These are phyloP conservation scores for Barnettozyma sucrosica DNA, from an alignment of 805 yeast genomes.

Conservation along the genomic window DNA sequence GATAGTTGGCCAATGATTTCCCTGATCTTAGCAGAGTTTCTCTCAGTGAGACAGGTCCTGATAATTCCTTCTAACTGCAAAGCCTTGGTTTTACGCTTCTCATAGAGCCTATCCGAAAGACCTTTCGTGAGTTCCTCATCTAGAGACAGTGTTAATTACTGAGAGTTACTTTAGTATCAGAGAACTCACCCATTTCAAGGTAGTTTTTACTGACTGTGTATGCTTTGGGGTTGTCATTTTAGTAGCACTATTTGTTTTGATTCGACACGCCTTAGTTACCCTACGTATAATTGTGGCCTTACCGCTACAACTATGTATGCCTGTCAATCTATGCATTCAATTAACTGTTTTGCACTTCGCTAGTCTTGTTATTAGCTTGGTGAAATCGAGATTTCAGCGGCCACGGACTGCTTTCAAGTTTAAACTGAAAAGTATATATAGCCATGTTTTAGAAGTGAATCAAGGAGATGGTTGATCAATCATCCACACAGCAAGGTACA, in stretches of 20 bases:
- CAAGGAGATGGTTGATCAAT: too few relatives aligned
- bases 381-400: too few relatives aligned
- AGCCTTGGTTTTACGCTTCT: constrained; percentile 73
- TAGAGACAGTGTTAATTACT: constrained; percentile 14
- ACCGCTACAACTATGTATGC: too few relatives aligned
- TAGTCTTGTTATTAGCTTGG: too few relatives aligned
- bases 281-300: not conserved
- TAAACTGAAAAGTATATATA: too few relatives aligned
- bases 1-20: constrained; percentile 67
- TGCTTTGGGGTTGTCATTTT: not conserved
- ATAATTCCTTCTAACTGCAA: constrained; percentile 73
- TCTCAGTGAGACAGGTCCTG: constrained; percentile 56
- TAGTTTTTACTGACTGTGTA: not conserved
- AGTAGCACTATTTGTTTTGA: not conserved
- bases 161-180: not conserved
- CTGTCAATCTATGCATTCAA: too few relatives aligned
- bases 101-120: constrained; percentile 67
- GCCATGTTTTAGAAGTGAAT: too few relatives aligned
- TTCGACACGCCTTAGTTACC: not conserved
- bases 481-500: too few relatives aligned
- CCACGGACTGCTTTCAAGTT: too few relatives aligned
- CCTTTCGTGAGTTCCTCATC: constrained; percentile 66
- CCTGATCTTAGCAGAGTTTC: constrained; percentile 55
- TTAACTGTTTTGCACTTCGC: too few relatives aligned
- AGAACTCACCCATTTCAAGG: not conserved